Conservation (phyloP, 352 stramenopile genomes). For the Pythium phragmiticola region DNA sequence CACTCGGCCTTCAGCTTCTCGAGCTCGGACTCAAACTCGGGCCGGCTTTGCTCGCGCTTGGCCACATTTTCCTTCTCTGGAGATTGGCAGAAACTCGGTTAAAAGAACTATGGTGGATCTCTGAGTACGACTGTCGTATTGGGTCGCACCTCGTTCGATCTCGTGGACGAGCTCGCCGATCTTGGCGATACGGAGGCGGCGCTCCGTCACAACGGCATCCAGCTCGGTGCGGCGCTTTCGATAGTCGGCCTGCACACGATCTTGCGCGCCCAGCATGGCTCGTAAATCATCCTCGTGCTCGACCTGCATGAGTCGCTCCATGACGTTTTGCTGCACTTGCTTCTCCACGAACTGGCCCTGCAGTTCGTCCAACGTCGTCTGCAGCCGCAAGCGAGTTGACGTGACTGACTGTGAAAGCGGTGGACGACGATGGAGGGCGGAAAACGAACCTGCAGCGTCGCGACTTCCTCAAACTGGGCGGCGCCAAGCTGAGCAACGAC, state of each 20-base stretch:
- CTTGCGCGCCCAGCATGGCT: slow-evolving; percentile 24
- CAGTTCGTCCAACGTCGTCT: slow-evolving; percentile 44
- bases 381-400: not conserved
- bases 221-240: slow-evolving; percentile 46
- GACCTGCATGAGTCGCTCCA: slow-evolving; percentile 72
- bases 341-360: slow-evolving; percentile 58
- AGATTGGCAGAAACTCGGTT: too few relatives aligned
- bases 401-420: too few relatives aligned
- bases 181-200: slow-evolving; percentile 34
- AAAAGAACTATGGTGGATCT: too few relatives aligned
- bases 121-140: too few relatives aligned
- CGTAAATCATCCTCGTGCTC: slow-evolving; percentile 45
- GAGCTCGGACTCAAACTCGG: slow-evolving; percentile 50
- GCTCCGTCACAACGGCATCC: slow-evolving; percentile 43
- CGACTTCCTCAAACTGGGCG: slow-evolving; percentile 20
- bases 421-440: not conserved
- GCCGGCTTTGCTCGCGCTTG: slow-evolving; percentile 36
- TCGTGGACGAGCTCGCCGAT: slow-evolving; percentile 43
- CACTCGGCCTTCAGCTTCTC: slow-evolving; percentile 50
- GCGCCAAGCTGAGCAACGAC: slow-evolving; percentile 18
- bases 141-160: slow-evolving; percentile 37
- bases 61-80: slow-evolving; percentile 49
- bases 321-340: slow-evolving; percentile 68
- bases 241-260: slow-evolving; percentile 35
- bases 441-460: slow-evolving; percentile 21